These are phyloP conservation scores for Panus rudis DNA, from an alignment of 768 basidiomycete genomes.

Conservation along the genomic window DNA sequence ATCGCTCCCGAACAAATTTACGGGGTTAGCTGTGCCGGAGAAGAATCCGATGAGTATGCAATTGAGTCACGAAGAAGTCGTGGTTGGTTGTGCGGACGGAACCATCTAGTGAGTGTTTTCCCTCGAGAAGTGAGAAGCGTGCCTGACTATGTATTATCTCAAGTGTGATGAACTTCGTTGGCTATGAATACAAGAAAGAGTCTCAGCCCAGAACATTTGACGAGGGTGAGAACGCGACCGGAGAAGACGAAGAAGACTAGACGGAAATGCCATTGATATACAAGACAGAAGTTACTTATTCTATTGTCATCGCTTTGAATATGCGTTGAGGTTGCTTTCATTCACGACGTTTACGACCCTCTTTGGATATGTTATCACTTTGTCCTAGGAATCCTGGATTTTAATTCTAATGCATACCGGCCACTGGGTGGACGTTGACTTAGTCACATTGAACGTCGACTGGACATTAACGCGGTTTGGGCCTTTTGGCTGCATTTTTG, in stretches of 20 bases:
- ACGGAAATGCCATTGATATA: no score
- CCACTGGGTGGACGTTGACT: no score
- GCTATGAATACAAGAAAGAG: conserved; percentile 43
- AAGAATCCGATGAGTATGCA: conserved; percentile 97
- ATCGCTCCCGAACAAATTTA: conserved; percentile 57
- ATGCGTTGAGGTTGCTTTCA: not conserved
- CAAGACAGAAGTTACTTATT: conserved; percentile 2
- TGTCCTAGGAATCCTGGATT: no score
- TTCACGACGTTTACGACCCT: no score
- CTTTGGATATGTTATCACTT: no score
- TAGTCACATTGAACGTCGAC: no score
- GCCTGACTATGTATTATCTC: conserved; percentile 10
- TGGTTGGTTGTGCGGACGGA: conserved; percentile 86
- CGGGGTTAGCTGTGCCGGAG: conserved; percentile 77
- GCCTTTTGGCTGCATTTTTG: no score
- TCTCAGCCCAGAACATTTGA: conserved; percentile 5
- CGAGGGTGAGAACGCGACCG: not conserved
- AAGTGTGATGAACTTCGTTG: conserved; percentile 59
- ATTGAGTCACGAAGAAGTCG: conserved; percentile 83
- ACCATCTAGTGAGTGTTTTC: conserved; percentile 74
- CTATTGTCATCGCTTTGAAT: conserved; percentile 2
- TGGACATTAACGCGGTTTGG: no score
- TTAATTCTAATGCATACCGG: no score
- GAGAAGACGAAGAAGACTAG: no score
- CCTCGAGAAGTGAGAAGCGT: not conserved